Base-by-base conservation (phyloP, 2,329 filamentous ascomycete species). In the Apiospora saccharicola region DNA sequence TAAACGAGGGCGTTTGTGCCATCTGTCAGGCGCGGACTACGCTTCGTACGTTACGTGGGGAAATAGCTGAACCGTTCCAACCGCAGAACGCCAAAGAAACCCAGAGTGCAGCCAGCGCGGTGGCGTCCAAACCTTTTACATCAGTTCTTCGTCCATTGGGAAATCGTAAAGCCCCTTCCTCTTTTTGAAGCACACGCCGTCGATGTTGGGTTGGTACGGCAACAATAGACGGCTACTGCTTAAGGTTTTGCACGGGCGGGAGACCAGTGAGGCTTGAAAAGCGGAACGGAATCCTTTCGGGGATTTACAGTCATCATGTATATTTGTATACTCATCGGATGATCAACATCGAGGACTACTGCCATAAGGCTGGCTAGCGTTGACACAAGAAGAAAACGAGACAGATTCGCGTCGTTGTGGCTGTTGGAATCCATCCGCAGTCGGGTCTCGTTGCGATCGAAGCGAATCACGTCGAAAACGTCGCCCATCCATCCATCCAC, bases 181-280 rank as follows among this genome's bases (percentile, higher is more conserved):
- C 34, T 41, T 41, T 41, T 37, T 61, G 6, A 7, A 37, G 16
- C 53, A 61, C 53, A 61, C n/a, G 53, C 7, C 53, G 16, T 12
- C 19, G 30, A 37, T 61, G 53, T 61, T 61, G 53, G n/a, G 26
- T 30, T 30, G 26, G 26, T 61, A 19, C 19, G 34, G 34, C 57
- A 41, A 41, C 57, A n/a, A 64, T 12, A 13, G 10, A 64, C 57
- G 30, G 22, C 19, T 4, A n/a, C 19, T 41, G 57, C 57, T 41
- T 41, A 41, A 10, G 34, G 57, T 64, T 64, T 64, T 14, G 19
- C n/a, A 37, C 57, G 57, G 57, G 57, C 57, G 57, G 34, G 57
- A 64, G 22, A 41, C 57, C 57, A 41, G 30, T 64, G 57, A 64
- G 57, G 57, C 57, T 41, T 64, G 57, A 64, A 64, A 64, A 64